A percentile compares a stretch with the other conserved stretches of the same genome.
Conservation (phyloP, 1,284 basidiomycete species). For the Ceratobasidium sp. region DNA sequence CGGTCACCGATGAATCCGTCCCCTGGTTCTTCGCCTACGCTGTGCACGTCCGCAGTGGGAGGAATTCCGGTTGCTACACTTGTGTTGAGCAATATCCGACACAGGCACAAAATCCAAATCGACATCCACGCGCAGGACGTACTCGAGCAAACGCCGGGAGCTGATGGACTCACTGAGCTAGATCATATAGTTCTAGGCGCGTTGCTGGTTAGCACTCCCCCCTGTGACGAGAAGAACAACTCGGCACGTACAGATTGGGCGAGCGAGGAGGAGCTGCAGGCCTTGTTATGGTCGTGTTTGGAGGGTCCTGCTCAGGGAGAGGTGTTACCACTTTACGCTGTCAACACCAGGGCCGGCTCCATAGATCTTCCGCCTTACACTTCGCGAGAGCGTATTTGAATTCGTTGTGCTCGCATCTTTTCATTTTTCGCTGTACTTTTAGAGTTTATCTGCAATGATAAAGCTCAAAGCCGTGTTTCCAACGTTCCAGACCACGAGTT, state of each 20-base stretch:
- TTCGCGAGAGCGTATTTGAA: too few relatives aligned
- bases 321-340: neutral
- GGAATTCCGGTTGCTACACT: neutral
- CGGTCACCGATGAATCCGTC: too few relatives aligned
- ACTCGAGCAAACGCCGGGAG: neutral
- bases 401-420: too few relatives aligned
- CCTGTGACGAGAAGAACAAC: neutral
- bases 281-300: neutral
- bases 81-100: neutral
- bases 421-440: too few relatives aligned
- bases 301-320: neutral
- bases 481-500: too few relatives aligned
- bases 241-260: neutral
- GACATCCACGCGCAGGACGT: neutral
- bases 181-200: slow-evolving; percentile 31
- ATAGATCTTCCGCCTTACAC: slow-evolving; percentile 2
- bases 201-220: neutral
- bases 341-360: neutral
- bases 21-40: too few relatives aligned
- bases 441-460: too few relatives aligned
- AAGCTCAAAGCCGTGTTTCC: too few relatives aligned
- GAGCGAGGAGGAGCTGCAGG: slow-evolving; percentile 7
- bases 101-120: slow-evolving; percentile 16
- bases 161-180: slow-evolving; percentile 20
- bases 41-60: neutral